Conservation (phyloP, 139 green algal genomes). For the Desmodesmus armatus region DNA sequence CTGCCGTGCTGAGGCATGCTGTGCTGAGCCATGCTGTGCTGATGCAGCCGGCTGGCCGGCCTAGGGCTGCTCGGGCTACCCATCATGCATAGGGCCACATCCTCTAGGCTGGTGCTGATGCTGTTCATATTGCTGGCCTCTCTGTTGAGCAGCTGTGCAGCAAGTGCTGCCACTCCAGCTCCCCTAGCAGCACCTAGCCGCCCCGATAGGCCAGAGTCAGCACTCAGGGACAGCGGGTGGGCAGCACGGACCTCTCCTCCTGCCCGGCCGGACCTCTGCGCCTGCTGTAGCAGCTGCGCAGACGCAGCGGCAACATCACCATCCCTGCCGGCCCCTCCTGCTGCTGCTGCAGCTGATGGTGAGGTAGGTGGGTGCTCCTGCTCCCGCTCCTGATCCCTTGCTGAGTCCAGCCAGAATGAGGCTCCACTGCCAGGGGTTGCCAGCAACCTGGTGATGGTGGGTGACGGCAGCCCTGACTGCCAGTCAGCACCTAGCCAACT, state of each 20-base stretch:
- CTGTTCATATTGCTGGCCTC: slow-evolving; percentile 24
- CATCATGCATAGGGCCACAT: slow-evolving; percentile 9
- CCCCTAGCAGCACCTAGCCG: not conserved
- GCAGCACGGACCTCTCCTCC: not conserved
- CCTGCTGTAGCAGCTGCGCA: not conserved
- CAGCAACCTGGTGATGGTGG: slow-evolving; percentile 30
- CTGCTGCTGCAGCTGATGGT: not conserved
- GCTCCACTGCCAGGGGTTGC: slow-evolving; percentile 54
- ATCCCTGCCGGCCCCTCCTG: not conserved
- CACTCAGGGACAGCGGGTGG: slow-evolving; percentile 9
- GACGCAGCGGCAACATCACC: not conserved
- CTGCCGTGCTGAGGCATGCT: not conserved
- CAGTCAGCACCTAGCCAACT: slow-evolving; percentile 12
- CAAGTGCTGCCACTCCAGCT: slow-evolving; percentile 1
- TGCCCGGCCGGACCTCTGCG: not conserved
- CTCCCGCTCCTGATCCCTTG: not conserved
- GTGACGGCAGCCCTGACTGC: slow-evolving; percentile 30
- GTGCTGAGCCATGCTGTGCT: slow-evolving; percentile 36
- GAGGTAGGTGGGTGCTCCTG: not conserved
- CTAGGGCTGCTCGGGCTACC: not conserved
- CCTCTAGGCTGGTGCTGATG: slow-evolving; percentile 18
- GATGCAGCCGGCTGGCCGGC: not conserved
- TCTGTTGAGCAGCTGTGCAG: slow-evolving; percentile 19
- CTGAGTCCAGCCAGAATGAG: slow-evolving; percentile 59
- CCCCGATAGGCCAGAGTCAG: not conserved